phyloP scores from a whole-genome alignment of 495 filamentous ascomycete species.

The Trichoderma virens region DNA sequence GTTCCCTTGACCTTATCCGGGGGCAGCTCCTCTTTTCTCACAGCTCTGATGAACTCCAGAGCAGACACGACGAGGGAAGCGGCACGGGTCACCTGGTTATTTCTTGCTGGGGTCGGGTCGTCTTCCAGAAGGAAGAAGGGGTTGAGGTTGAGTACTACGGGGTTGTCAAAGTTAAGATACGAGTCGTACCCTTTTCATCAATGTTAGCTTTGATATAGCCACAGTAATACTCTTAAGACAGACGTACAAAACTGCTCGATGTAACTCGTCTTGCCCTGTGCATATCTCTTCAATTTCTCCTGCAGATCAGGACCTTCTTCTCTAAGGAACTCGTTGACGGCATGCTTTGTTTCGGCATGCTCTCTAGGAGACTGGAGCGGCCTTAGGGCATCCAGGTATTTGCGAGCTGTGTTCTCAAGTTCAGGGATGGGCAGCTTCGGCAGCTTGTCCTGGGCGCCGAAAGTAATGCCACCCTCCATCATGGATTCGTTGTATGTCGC shows the following conservation, averaged over 20 bases:
- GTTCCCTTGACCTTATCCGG: conserved; percentile 77
- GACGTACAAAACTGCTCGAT: conserved; percentile 97
- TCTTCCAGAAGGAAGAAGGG: conserved; percentile 97
- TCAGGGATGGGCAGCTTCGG: conserved; percentile 93
- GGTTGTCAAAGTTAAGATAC: conserved; percentile 95
- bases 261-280: conserved; percentile 86
- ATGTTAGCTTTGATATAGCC: conserved; percentile 7
- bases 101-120: conserved; percentile 91
- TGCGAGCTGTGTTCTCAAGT: conserved; percentile 70
- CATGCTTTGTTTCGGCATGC: conserved; percentile 71
- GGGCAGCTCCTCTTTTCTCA: conserved; percentile 85
- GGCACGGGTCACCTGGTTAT: conserved; percentile 91
- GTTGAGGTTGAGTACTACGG: conserved; percentile 94
- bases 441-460: conserved; percentile 78
- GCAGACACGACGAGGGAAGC: conserved; percentile 88
- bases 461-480: conserved; percentile 64
- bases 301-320: conserved; percentile 79
- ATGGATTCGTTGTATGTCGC: conserved; percentile 32
- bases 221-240: background rate
- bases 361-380: conserved; percentile 76
- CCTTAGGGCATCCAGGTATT: conserved; percentile 71
- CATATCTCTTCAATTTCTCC: conserved; percentile 86
- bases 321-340: conserved; percentile 79
- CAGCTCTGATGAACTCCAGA: conserved; percentile 85
- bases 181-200: conserved; percentile 82